These are phyloP conservation scores for Allomyces javanicus DNA, from an alignment of 192 early-diverging fungal genomes.

Conservation along the genomic window DNA sequence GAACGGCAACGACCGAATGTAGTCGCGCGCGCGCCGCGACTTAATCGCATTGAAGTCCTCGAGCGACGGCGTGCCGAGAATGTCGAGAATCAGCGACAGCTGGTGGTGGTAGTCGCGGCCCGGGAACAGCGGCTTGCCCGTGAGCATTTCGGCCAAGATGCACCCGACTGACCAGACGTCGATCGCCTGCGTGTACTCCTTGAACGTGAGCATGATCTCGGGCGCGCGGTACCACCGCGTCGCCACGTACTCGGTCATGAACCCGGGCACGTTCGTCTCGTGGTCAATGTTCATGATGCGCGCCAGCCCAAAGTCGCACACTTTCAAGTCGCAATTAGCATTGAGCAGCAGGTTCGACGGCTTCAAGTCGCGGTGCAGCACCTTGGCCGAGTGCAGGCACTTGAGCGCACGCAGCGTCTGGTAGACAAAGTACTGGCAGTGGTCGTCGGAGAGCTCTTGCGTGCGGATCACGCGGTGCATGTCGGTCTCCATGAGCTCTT, in stretches of 20 bases:
- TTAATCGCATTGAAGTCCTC: slow-evolving; percentile 64
- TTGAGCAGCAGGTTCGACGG: slow-evolving; percentile 24
- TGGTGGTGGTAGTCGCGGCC: slow-evolving; percentile 92
- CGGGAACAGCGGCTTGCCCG: slow-evolving; percentile 60
- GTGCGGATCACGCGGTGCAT: slow-evolving; percentile 76
- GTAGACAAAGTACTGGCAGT: slow-evolving; percentile 81
- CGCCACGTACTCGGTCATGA: slow-evolving; percentile 92
- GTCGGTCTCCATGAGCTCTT: slow-evolving; percentile 75
- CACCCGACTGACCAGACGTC: slow-evolving; percentile 86
- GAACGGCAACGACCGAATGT: slow-evolving; percentile 72
- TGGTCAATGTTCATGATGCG: slow-evolving; percentile 67
- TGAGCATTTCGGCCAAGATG: slow-evolving; percentile 69
- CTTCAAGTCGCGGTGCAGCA: slow-evolving; percentile 90
- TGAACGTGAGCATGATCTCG: slow-evolving; percentile 92
- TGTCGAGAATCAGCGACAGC: slow-evolving; percentile 80
- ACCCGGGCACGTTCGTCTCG: slow-evolving; percentile 57
- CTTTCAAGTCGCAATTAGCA: slow-evolving; percentile 8
- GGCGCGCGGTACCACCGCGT: slow-evolving; percentile 90
- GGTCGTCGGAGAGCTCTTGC: slow-evolving; percentile 62
- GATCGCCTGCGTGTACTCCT: slow-evolving; percentile 96
- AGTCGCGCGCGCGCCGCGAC: slow-evolving; percentile 66
- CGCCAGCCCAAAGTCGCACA: slow-evolving; percentile 88
- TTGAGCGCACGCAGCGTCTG: slow-evolving; percentile 75
- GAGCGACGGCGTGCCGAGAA: slow-evolving; percentile 92
- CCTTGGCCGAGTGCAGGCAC: slow-evolving; percentile 82